Percentiles rank a stretch among this genome's conserved stretches.
Evolutionary conservation across 1,139 yeast genomes (phyloP).

Genomic region (Diutina ranongensis): DNA sequence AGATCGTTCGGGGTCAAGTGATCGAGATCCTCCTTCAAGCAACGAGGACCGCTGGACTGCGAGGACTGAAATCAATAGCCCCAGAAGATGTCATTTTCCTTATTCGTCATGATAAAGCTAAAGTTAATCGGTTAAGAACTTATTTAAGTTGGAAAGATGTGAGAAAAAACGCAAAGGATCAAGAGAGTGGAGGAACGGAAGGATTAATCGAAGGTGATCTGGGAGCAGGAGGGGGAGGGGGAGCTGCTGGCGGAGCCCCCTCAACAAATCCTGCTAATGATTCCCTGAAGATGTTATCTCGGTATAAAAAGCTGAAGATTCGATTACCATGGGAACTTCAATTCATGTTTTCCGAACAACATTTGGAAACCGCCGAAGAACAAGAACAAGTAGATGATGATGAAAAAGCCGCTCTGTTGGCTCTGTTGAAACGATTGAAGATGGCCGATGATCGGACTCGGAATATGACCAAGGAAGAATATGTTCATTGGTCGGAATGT

Average conservation of each 20-base stretch:
- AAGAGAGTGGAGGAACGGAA: constrained; percentile 75
- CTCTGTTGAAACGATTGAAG: constrained; percentile 76
- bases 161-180: constrained; percentile 92
- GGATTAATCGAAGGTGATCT: constrained; percentile 31
- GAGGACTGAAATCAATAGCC: constrained; percentile 79
- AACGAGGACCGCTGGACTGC: constrained; percentile 58
- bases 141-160: constrained; percentile 96
- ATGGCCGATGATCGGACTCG: constrained; percentile 90
- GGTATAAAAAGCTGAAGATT: constrained; percentile 68
- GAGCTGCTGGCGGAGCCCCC: constrained; percentile 13
- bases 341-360: constrained; percentile 88
- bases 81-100: constrained; percentile 91
- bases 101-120: constrained; percentile 89
- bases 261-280: constrained; percentile 25
- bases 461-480: constrained; percentile 92
- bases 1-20: constrained; percentile 90
- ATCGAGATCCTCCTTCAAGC: constrained; percentile 78
- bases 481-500: constrained; percentile 98
- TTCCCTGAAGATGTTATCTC: constrained; percentile 48
- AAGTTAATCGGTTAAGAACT: constrained; percentile 81
- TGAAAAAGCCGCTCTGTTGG: constrained; percentile 80
- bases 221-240: constrained; percentile 20
- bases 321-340: constrained; percentile 93
- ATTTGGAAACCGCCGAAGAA: constrained; percentile 70
- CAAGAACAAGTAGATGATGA: constrained; percentile 77